Evolutionary conservation across 2,329 filamentous ascomycete species (phyloP), one percentile per base, ranked within the genome.

Genomic region (Huntiella moniliformis): DNA sequence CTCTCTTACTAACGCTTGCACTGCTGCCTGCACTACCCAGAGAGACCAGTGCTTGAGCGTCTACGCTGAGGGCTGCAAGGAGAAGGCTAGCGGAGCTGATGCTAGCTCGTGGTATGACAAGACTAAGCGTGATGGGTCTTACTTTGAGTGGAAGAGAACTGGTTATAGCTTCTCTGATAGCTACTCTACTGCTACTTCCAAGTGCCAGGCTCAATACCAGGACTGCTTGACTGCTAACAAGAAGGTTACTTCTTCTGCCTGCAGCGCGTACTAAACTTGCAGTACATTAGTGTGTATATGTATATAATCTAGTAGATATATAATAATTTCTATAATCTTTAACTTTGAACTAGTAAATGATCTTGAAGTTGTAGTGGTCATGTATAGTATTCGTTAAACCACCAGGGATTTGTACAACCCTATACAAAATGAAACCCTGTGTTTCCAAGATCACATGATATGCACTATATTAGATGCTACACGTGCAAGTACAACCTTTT

Each of bases 21-120:
- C 59, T 44, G 67, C 70, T 51, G 69, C 71, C 28, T 74, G 71
- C 61, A 62, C 67, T 57, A 59, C 61, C 44, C 71, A 74, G 60
- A 70, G 65, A 56, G 54, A 65, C 33, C 57, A 64, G 45, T 74
- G 70, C 55, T 53, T 62, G 17, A 56, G 55, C 36, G 63, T 65
- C 35, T 74, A 74, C 53, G 67, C 64, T 47, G 55, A 68, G 57
- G 63, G 65, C 37, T 73, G 70, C 60, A 60, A 61, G 53, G 52
- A 52, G 45, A 37, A 48, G 32, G 31, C 42, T 12, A 39, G 38
- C 48, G 57, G 56, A 53, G 57, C 56, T 38, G 51, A 52, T 15
- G 52, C 54, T 37, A 58, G 58, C 51, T 60, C 61, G 35, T 53
- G 53, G 44, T 56, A 56, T 45, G 51, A 54, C 45, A 58, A 56